These are phyloP conservation scores for Cryptococcus sp. DNA, from an alignment of 1,284 basidiomycete species.

Conservation along the genomic window DNA sequence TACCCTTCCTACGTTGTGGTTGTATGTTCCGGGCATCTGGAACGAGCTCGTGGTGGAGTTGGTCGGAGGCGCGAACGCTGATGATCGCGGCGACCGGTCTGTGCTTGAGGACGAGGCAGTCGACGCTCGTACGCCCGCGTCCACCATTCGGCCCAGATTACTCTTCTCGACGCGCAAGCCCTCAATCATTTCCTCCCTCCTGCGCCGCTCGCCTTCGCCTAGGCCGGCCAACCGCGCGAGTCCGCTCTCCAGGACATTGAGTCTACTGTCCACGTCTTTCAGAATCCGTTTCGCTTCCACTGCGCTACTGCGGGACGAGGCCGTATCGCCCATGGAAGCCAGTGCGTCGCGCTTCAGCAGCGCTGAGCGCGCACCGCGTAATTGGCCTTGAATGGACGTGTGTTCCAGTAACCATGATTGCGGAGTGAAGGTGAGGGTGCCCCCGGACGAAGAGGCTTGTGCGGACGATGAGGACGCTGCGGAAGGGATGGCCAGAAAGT, in stretches of 20 bases:
- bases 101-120: not conserved
- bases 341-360: conserved; percentile 84
- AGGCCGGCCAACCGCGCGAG: conserved; percentile 60
- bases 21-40: conserved; percentile 4
- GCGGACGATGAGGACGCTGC: conserved; percentile 13
- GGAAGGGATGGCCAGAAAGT: conserved; percentile 82
- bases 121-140: conserved; percentile 44
- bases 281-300: conserved; percentile 81
- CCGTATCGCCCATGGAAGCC: conserved; percentile 69
- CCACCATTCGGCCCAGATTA: conserved; percentile 47
- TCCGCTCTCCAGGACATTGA: conserved; percentile 70
- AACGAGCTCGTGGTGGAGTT: conserved; percentile 1
- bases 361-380: conserved; percentile 77
- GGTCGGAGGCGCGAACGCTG: not conserved
- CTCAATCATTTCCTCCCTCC: conserved; percentile 78
- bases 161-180: conserved; percentile 74
- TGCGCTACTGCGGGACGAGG: conserved; percentile 73
- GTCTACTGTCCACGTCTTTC: conserved; percentile 68
- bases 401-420: conserved; percentile 82
- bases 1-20: conserved; percentile 58
- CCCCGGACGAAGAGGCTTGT: conserved; percentile 11
- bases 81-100: conserved; percentile 1
- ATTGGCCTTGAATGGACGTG: conserved; percentile 67
- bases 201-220: conserved; percentile 77
- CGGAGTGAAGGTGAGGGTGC: conserved; percentile 65